Percentiles rank a stretch among this genome's conserved stretches.
Evolutionary conservation across 2,329 filamentous ascomycete genomes (phyloP).

Genomic region (Mollisiaceae sp.): DNA sequence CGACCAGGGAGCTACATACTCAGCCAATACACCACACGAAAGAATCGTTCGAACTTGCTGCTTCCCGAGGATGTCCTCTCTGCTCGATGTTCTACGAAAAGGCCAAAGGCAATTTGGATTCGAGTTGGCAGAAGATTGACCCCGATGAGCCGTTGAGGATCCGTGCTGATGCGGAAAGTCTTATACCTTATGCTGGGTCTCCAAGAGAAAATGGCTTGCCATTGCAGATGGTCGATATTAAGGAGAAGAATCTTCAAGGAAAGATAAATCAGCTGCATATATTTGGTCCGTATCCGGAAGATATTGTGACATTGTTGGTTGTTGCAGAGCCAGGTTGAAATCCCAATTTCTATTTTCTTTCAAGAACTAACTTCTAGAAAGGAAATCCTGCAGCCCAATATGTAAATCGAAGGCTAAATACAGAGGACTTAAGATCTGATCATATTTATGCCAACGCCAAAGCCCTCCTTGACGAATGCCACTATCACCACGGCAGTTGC

Average conservation of each 20-base stretch:
- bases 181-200: background rate
- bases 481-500: background rate
- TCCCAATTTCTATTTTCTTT: background rate
- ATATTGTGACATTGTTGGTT: background rate
- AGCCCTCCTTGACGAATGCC: background rate
- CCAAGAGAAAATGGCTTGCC: background rate
- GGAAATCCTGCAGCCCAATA: background rate
- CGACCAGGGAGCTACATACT: background rate
- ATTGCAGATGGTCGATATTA: background rate
- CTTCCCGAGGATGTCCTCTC: background rate
- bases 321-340: background rate
- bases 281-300: background rate
- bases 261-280: background rate
- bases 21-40: background rate
- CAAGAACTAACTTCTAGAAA: background rate
- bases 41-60: background rate
- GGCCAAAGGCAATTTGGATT: background rate
- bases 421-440: background rate
- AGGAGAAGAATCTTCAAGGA: background rate
- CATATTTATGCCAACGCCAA: background rate
- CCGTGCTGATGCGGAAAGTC: constrained; percentile 1
- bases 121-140: background rate
- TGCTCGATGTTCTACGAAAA: background rate
- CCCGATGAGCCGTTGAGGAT: background rate
- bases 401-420: background rate